Base-by-base conservation (phyloP, 2,329 filamentous ascomycete genomes). In the Alternaria tenuissima region DNA sequence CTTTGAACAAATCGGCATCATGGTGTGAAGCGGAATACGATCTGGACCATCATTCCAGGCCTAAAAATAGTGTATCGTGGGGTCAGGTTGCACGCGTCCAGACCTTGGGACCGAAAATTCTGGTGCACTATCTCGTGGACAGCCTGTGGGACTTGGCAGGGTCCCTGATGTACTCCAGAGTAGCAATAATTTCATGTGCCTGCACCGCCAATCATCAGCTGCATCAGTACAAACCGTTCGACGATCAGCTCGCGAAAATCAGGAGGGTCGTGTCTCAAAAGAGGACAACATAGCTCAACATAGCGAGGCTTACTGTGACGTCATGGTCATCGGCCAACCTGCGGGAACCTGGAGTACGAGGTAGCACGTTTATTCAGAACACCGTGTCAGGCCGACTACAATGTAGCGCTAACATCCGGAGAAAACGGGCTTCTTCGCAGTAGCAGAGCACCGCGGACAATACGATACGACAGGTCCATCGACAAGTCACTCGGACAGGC, bases 11-110 rank as follows among this genome's bases (percentile, higher is more conserved):
- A 20, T 22, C 36, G 36, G 52, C 52, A 42, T 49, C 43, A 44
- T 49, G 20, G 20, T 32, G 36, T 41, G 43, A 38, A 26, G 56
- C 28, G 51, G 22, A 55, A 41, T 39, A 28, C 43, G 42, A 47
- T 55, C 52, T 59, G 43, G 43, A 48, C 26, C 38, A 49, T 24
- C 30, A 26, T 24, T n/a, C 36, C n/a, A 22, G 20, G 26, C 24
- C 56, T 59, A 55, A 48, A 59, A 49, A 55, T 55, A 55, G 36
- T 44, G 20, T n/a, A 11, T 49, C 26, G 20, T 55, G 20, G 22
- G 53, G 43, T 20, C 49, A 39, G 22, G 34, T 39, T 26, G 26
- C 26, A 28, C 32, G 26, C 9, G 42, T 34, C 34, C 6, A 47
- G 26, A 39, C 51, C 54, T 14, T 58, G 55, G 49, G 55, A 54